phyloP scores from a whole-genome alignment of 2,329 filamentous ascomycete genomes.

The Raffaelea albimanens region DNA sequence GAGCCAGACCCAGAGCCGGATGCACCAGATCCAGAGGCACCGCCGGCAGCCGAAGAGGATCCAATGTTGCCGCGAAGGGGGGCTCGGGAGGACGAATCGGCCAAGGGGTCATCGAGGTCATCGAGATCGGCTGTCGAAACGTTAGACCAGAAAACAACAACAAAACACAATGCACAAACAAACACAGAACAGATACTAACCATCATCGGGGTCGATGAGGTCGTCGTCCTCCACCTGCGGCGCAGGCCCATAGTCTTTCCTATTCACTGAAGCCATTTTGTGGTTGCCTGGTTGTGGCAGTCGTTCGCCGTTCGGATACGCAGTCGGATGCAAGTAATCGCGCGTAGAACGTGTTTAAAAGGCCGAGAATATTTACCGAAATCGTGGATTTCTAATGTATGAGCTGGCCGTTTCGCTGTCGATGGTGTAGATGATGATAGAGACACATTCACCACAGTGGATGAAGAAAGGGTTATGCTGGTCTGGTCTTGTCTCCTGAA shows the following conservation, averaged over 20 bases:
- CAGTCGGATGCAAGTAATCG: too few species aligned
- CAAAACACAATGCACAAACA: background rate
- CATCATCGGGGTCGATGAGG: slow-evolving; percentile 71
- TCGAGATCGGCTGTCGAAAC: slow-evolving; percentile 62
- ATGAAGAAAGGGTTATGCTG: too few species aligned
- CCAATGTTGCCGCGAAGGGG: slow-evolving; percentile 81
- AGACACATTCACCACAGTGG: too few species aligned
- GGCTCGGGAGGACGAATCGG: slow-evolving; percentile 59
- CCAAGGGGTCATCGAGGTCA: slow-evolving; percentile 84
- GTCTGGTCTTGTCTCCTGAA: too few species aligned
- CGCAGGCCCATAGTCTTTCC: slow-evolving; percentile 49
- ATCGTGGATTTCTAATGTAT: too few species aligned
- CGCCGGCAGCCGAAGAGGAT: slow-evolving; percentile 15
- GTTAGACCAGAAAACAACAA: background rate
- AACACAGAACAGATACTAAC: slow-evolving; percentile 29
- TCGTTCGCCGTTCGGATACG: too few species aligned
- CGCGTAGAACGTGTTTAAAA: too few species aligned
- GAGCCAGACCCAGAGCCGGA: background rate
- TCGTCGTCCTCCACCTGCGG: slow-evolving; percentile 55
- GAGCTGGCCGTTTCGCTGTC: too few species aligned
- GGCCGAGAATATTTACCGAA: too few species aligned
- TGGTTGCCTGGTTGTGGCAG: background rate
- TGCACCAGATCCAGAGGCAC: too few species aligned
- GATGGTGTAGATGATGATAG: too few species aligned
- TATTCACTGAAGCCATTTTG: slow-evolving; percentile 36